Evolutionary conservation across 2,329 filamentous ascomycete species (phyloP).

Genomic region (Pleurostoma richardsiae): DNA sequence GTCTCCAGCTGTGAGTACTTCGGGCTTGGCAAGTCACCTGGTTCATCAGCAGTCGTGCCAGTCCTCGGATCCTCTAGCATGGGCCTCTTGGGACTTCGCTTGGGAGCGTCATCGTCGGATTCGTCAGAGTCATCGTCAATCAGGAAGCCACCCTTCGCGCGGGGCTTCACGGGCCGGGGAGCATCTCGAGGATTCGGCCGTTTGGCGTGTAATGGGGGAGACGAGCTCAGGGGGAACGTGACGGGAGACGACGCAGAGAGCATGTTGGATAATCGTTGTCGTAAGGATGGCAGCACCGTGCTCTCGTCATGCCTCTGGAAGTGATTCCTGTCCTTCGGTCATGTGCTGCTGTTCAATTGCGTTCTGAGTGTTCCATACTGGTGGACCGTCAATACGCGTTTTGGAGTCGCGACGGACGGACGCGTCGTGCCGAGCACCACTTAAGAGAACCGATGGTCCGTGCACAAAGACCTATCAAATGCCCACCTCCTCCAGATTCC

Average conservation of each 20-base stretch:
- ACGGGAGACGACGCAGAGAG: constrained; percentile 18
- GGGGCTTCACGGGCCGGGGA: constrained; percentile 22
- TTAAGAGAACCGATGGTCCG: too few species aligned
- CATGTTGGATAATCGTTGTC: constrained; percentile 9
- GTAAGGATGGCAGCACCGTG: background rate
- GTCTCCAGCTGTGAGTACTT: background rate
- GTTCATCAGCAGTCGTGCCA: constrained; percentile 6
- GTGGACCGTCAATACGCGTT: too few species aligned
- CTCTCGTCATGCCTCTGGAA: background rate
- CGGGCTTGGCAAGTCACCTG: background rate
- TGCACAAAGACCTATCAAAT: too few species aligned
- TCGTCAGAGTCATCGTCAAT: constrained; percentile 36
- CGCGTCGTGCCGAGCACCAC: too few species aligned
- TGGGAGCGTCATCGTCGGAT: constrained; percentile 25
- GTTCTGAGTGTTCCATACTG: background rate
- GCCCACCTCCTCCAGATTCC: too few species aligned
- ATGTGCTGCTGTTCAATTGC: background rate
- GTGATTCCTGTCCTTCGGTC: background rate
- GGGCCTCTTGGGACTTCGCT: constrained; percentile 28
- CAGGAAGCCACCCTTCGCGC: constrained; percentile 35
- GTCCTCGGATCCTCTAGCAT: constrained; percentile 29
- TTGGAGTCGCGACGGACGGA: too few species aligned
- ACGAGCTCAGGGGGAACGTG: constrained; percentile 17
- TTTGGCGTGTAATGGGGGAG: constrained; percentile 24
- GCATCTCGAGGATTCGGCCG: constrained; percentile 26